A percentile compares a stretch with the other conserved stretches of the same genome.
These are phyloP conservation scores for Babesia gibsoni DNA, from an alignment of 169 alveolate genomes.

Conservation along the genomic window DNA sequence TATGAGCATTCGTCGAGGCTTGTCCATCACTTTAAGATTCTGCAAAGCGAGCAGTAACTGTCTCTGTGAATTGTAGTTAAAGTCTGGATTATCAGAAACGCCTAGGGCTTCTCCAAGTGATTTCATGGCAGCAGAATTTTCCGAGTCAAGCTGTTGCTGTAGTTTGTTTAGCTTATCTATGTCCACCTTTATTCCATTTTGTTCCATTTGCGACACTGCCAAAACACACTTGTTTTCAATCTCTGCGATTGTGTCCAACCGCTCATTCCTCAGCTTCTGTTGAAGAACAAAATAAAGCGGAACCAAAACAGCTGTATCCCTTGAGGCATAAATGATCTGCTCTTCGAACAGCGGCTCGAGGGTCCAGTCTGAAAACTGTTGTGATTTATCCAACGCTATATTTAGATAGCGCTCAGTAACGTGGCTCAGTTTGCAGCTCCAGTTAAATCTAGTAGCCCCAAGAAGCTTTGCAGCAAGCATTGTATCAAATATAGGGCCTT, in stretches of 20 bases:
- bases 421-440: constrained; percentile 74
- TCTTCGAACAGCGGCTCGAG: constrained; percentile 66
- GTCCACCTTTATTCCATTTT: constrained; percentile 79
- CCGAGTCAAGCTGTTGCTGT: constrained; percentile 67
- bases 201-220: constrained; percentile 82
- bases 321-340: constrained; percentile 77
- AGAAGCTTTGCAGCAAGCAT: constrained; percentile 75
- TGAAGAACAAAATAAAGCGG: constrained; percentile 74
- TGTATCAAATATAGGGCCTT: constrained; percentile 76
- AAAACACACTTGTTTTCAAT: constrained; percentile 78
- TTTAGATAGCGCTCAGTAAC: constrained; percentile 76
- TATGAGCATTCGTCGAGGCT: constrained; percentile 53
- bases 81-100: constrained; percentile 59
- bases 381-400: constrained; percentile 75
- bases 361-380: constrained; percentile 82
- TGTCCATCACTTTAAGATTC: constrained; percentile 69
- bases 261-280: constrained; percentile 64
- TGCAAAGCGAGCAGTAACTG: constrained; percentile 68
- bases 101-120: constrained; percentile 63
- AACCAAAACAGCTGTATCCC: constrained; percentile 80
- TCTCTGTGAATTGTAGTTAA: constrained; percentile 80
- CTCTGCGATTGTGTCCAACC: constrained; percentile 69
- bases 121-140: constrained; percentile 59
- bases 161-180: constrained; percentile 60
- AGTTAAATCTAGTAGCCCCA: constrained; percentile 69